Conservation (phyloP, 2,329 filamentous ascomycete genomes). For the Alternaria sp. region DNA sequence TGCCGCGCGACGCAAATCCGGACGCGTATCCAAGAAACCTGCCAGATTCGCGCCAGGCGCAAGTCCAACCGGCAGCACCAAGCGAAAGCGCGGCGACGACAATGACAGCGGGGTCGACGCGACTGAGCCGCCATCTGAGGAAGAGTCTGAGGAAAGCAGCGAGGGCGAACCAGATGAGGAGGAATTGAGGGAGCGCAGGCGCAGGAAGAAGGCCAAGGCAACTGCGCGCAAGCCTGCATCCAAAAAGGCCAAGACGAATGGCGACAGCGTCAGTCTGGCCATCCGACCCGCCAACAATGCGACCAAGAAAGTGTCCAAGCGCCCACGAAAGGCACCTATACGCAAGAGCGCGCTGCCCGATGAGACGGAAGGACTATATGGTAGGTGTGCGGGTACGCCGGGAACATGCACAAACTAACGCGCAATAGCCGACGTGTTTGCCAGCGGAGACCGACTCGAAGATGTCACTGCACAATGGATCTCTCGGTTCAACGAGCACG, state of each 20-base stretch:
- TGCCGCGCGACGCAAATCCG: constrained; percentile 50
- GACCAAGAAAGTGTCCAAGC: constrained; percentile 53
- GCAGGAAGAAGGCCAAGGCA: constrained; percentile 43
- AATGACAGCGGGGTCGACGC: constrained; percentile 42
- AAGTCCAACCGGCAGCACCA: constrained; percentile 42
- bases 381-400: constrained; percentile 42
- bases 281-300: constrained; percentile 58
- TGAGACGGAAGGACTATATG: constrained; percentile 65
- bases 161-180: constrained; percentile 52
- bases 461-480: constrained; percentile 67
- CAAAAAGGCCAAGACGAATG: constrained; percentile 65
- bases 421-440: constrained; percentile 65
- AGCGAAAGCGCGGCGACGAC: constrained; percentile 48
- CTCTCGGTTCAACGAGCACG: constrained; percentile 63
- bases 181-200: constrained; percentile 47
- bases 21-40: constrained; percentile 52
- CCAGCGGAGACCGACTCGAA: constrained; percentile 62
- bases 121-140: constrained; percentile 36
- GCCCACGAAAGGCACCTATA: constrained; percentile 58
- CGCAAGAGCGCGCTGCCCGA: constrained; percentile 60
- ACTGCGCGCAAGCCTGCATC: constrained; percentile 51
- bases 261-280: constrained; percentile 61
- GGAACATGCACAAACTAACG: constrained; percentile 30
- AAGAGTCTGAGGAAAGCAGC: constrained; percentile 43
- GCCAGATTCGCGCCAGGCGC: constrained; percentile 42